Evolutionary conservation across 768 basidiomycete genomes (phyloP), one percentile per base, ranked within the genome.

Genomic region (Mycena haematopus): DNA sequence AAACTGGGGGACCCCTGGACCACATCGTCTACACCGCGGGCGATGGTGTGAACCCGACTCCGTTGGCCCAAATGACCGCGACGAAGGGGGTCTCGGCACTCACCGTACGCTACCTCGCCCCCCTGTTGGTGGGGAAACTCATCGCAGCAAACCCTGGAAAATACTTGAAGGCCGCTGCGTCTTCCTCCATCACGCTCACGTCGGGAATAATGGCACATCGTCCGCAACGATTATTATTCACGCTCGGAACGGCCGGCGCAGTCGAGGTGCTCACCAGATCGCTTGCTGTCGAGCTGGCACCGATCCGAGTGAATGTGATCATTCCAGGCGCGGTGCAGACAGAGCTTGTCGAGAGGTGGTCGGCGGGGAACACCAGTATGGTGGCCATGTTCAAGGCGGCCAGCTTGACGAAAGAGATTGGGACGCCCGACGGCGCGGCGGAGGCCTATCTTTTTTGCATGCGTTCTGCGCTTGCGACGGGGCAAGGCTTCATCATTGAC

Each of bases 81-180:
- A 9, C 22, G 45, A 50, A 11, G 22, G 56, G 35, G 47, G 22
- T 58, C 29, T 2, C 7, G 3, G 1, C 46, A 24, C 49, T 58
- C 47, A 58, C 56, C 19, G 47, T 57, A 29, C 56, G 56, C 31
- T 57, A 46, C 19, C 45, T 45, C 44, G 44, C 31, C 14, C 45
- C 56, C 3, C 19, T 58, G 35, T 14, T 58, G 35, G 19, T 58
- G 22, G 56, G 56, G n/a, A 58, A 58, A 22, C 36, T 58, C 14
- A 19, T 58, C 47, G 56, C 56, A 13, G 56, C 56, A 15, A 35
- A 58, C 38, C 56, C 56, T 15, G 56, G 47, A 21, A 45, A 44
- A 45, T 58, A 45, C 11, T 10, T 45, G 44, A 45, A 45, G n/a
- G 8, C 44, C 44, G 22, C 44, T 5, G 10, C 21, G 13, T 31